A percentile compares a stretch with the other conserved stretches of the same genome.
phyloP scores from a whole-genome alignment of 768 basidiomycete genomes.

The Tricholoma furcatifolium region DNA sequence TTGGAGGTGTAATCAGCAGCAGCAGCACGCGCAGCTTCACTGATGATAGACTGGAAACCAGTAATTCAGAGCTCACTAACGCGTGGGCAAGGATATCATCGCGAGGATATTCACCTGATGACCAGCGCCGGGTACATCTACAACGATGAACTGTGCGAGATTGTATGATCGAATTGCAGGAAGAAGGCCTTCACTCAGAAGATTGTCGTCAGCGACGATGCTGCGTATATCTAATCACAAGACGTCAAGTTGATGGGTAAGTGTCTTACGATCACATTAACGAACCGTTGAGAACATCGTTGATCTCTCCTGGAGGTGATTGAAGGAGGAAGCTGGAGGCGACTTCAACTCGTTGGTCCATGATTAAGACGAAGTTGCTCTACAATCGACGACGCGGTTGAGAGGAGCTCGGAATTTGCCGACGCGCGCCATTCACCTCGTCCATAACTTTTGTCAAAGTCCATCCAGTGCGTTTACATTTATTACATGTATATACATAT shows the following conservation, averaged over 20 bases:
- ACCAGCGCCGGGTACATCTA: slow-evolving; percentile 73
- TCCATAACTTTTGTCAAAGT: not conserved
- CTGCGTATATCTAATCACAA: slow-evolving; percentile 73
- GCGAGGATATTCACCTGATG: slow-evolving; percentile 61
- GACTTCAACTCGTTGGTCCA: slow-evolving; percentile 71
- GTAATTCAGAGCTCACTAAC: slow-evolving; percentile 1
- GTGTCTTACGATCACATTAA: slow-evolving; percentile 8
- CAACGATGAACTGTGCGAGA: slow-evolving; percentile 81
- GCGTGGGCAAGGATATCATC: not conserved
- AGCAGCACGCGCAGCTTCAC: slow-evolving; percentile 59
- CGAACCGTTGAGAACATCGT: slow-evolving; percentile 89
- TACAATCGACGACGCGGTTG: not conserved
- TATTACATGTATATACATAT: slow-evolving; percentile 3
- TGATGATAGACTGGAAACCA: slow-evolving; percentile 70
- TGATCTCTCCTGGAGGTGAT: slow-evolving; percentile 94
- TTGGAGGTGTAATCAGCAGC: slow-evolving; percentile 14
- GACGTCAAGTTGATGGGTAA: not conserved
- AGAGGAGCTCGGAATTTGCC: slow-evolving; percentile 19
- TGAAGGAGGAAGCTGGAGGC: slow-evolving; percentile 84
- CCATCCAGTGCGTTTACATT: slow-evolving; percentile 4
- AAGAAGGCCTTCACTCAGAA: slow-evolving; percentile 74
- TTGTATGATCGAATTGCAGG: slow-evolving; percentile 86
- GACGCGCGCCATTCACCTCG: not conserved
- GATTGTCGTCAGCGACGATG: slow-evolving; percentile 84
- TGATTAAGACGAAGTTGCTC: slow-evolving; percentile 20